Base-by-base conservation (phyloP, 805 yeast species). In the Kuraishia ogatae region DNA sequence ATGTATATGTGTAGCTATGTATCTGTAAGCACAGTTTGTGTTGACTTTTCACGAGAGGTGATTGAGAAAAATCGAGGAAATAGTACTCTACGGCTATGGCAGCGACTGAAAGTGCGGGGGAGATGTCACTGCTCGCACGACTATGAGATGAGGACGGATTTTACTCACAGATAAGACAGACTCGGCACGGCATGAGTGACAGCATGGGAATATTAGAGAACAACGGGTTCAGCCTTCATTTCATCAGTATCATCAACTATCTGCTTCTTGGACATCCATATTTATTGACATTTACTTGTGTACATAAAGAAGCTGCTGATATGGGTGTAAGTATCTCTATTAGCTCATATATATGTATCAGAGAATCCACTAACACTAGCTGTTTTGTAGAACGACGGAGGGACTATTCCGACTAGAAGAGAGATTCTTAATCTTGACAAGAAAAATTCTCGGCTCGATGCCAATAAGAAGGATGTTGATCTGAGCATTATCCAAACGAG, bases 361-460 rank as follows among this genome's bases (percentile, higher is more conserved):
- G n/a, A 13, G 3, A 8, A 35, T 15, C 43, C 35, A 53, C 57
- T 53, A 51, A 55, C 53, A 19, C 39, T 24, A 10, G 23, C 48
- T n/a, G 21, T n/a, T 7, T 22, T 7, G 22, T 26, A 74, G 78
- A 82, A 81, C 57, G 93, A 87, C 64, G 93, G 93, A n/a, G 90
- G 92, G 2, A 76, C 88, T 1, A 78, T 85, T 20, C 83, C 85
- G 17, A 78, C 78, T 53, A 71, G 88, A 29, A 74, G 75, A 56
- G 87, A 84, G 57, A 73, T 80, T 13, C 66, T 68, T 17, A 66
- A 61, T 43, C 64, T 61, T 51, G 47, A 56, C 52, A 51, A 35
- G 55, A 51, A 26, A 48, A 57, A 17, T 58, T 57, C 6, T 59
- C 53, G 11, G 61, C 63, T 50, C 54, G 49, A 47, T 48, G 43